Percentiles rank a stretch among this genome's conserved stretches.
phyloP scores from a whole-genome alignment of 148 eudicot species.

The Suaeda aralocaspica region DNA sequence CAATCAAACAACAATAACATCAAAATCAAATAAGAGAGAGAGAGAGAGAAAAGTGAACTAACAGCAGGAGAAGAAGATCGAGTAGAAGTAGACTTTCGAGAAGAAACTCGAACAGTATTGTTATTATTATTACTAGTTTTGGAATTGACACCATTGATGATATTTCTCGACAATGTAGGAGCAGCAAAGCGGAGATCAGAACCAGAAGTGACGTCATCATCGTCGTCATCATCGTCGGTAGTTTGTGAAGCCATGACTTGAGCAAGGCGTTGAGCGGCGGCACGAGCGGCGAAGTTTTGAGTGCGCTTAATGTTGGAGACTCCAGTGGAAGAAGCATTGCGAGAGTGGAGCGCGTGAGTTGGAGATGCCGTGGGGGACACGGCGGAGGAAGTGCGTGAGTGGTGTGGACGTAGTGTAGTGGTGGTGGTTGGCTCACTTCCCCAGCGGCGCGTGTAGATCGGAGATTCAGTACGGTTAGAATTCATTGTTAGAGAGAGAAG shows the following conservation, averaged over 20 bases:
- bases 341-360: slow-evolving; percentile 45
- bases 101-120: slow-evolving; percentile 18
- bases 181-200: slow-evolving; percentile 16
- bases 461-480: slow-evolving; percentile 30
- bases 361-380: slow-evolving; percentile 30
- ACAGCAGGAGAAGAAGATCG: slow-evolving; percentile 58
- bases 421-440: slow-evolving; percentile 44
- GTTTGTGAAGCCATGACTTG: slow-evolving; percentile 86
- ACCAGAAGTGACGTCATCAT: slow-evolving; percentile 31
- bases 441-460: slow-evolving; percentile 55
- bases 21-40: not conserved
- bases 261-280: slow-evolving; percentile 89
- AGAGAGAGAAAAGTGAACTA: slow-evolving; percentile 6
- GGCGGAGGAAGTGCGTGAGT: slow-evolving; percentile 27
- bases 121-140: too few species aligned
- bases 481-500: slow-evolving; percentile 6
- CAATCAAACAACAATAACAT: not conserved
- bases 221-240: slow-evolving; percentile 47
- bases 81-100: slow-evolving; percentile 19
- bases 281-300: slow-evolving; percentile 81
- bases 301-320: slow-evolving; percentile 66
- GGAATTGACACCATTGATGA: slow-evolving; percentile 5
- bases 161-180: slow-evolving; percentile 38
- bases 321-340: slow-evolving; percentile 54
- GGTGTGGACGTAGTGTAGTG: slow-evolving; percentile 21